Percentiles rank a stretch among this genome's conserved stretches.
Evolutionary conservation across 371 early-diverging fungal genomes (phyloP).

Genomic region (Thermomucor indicae-seudaticae): DNA sequence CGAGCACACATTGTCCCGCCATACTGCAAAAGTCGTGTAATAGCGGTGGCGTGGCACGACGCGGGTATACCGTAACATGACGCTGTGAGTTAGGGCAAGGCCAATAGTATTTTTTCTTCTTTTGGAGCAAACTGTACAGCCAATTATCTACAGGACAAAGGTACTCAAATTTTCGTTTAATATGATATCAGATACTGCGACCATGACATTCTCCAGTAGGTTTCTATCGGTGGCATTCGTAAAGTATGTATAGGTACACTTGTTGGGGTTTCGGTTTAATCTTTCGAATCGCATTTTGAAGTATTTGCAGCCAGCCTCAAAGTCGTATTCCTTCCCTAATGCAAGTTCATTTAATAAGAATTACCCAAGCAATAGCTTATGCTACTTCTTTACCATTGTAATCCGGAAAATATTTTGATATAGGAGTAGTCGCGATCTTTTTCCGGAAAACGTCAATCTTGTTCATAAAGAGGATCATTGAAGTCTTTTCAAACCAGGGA

Average conservation of each 20-base stretch:
- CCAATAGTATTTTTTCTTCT: too few relatives aligned
- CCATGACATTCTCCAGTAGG: slow-evolving; percentile 56
- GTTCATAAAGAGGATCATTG: slow-evolving; percentile 93
- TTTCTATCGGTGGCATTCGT: slow-evolving; percentile 62
- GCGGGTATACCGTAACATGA: too few relatives aligned
- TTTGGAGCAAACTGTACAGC: too few relatives aligned
- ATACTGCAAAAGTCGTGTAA: too few relatives aligned
- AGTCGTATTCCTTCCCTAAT: slow-evolving; percentile 20
- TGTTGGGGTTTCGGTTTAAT: slow-evolving; percentile 37
- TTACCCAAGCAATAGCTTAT: neutral
- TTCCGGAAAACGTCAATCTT: slow-evolving; percentile 93
- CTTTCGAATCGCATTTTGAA: slow-evolving; percentile 38
- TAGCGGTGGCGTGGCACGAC: too few relatives aligned
- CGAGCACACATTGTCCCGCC: too few relatives aligned
- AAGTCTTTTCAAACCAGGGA: slow-evolving; percentile 88
- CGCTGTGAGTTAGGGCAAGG: too few relatives aligned
- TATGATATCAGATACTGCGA: slow-evolving; percentile 55
- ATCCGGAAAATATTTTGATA: slow-evolving; percentile 86
- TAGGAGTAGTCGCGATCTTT: slow-evolving; percentile 75
- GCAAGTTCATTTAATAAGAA: neutral
- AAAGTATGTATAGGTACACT: slow-evolving; percentile 55
- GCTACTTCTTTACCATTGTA: slow-evolving; percentile 50
- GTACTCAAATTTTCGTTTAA: slow-evolving; percentile 44
- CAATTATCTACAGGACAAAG: too few relatives aligned
- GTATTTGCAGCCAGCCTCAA: slow-evolving; percentile 26